Conservation (phyloP, 2,329 filamentous ascomycete species). For the Metarhizium rileyi region DNA sequence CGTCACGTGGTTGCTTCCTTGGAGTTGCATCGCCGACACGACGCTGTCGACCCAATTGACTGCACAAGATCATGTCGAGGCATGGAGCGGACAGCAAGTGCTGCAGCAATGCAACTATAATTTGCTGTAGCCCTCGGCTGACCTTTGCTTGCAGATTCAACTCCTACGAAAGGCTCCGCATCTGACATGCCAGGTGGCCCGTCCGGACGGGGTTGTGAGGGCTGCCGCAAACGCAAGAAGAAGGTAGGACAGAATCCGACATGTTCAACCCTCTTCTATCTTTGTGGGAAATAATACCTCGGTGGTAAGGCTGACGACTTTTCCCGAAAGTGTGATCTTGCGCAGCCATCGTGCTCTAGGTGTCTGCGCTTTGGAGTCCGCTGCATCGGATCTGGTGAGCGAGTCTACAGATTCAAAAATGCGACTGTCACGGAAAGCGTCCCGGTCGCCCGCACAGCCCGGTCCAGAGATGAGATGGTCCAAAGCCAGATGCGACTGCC, state of each 20-base stretch:
- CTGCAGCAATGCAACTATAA: slow-evolving; percentile 1
- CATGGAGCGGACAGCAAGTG: neutral
- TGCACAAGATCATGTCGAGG: neutral
- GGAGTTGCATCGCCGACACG: neutral
- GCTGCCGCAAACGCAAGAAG: slow-evolving; percentile 7
- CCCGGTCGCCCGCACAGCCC: neutral
- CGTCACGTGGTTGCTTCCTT: slow-evolving; percentile 1
- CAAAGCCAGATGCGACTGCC: neutral
- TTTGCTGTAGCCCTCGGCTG: neutral
- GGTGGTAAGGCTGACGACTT: neutral
- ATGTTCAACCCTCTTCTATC: neutral
- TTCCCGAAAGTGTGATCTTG: slow-evolving; percentile 3
- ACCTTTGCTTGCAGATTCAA: neutral
- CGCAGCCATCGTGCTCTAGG: slow-evolving; percentile 6
- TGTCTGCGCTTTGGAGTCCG: slow-evolving; percentile 2
- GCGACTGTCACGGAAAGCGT: slow-evolving; percentile 2
- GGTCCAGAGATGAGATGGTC: neutral
- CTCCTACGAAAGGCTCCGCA: neutral
- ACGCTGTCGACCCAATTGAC: neutral
- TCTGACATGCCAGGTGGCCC: slow-evolving; percentile 2
- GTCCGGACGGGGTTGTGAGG: slow-evolving; percentile 2
- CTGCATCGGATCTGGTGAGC: slow-evolving; percentile 5
- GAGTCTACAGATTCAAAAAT: slow-evolving; percentile 6
- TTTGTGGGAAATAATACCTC: neutral
- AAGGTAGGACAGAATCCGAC: slow-evolving; percentile 4